A percentile compares a stretch with the other conserved stretches of the same genome.
Evolutionary conservation across 208 protist genomes (phyloP).

Genomic region (Lotmaria passim): DNA sequence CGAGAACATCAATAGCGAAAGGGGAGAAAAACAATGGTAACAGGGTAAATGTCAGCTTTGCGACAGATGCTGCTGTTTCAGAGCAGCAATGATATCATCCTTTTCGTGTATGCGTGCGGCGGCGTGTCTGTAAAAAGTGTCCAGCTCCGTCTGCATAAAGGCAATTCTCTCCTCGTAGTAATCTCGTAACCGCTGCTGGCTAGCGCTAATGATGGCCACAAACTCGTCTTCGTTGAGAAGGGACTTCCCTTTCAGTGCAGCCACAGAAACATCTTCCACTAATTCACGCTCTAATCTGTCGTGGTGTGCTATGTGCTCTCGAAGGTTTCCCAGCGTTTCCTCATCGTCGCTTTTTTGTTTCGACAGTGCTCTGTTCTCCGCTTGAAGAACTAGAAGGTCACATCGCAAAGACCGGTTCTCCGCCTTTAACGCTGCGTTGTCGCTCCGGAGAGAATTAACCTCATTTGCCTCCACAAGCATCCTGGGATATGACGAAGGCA

Average conservation of each 20-base stretch:
- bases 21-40: background rate
- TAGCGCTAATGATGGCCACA: conserved; percentile 20
- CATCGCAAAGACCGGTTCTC: conserved; percentile 5
- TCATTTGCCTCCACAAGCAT: background rate
- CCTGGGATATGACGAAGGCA: too few species aligned
- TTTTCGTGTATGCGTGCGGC: conserved; percentile 26
- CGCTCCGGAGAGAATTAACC: background rate
- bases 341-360: conserved; percentile 18
- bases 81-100: conserved; percentile 21
- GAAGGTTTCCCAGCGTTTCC: conserved; percentile 8
- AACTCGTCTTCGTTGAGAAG: conserved; percentile 24
- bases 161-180: conserved; percentile 30
- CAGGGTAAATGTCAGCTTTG: background rate
- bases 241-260: background rate
- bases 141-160: conserved; percentile 30
- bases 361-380: conserved; percentile 27
- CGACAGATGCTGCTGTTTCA: conserved; percentile 16
- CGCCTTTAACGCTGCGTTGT: background rate
- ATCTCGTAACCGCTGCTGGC: conserved; percentile 10
- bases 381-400: conserved; percentile 20
- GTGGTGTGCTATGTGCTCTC: conserved; percentile 1
- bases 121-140: conserved; percentile 17
- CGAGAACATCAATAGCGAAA: too few species aligned
- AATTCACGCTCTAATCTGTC: conserved; percentile 9
- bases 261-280: background rate